Base-by-base conservation (phyloP, 768 basidiomycete species). In the Dacryopinax primogenitus region DNA sequence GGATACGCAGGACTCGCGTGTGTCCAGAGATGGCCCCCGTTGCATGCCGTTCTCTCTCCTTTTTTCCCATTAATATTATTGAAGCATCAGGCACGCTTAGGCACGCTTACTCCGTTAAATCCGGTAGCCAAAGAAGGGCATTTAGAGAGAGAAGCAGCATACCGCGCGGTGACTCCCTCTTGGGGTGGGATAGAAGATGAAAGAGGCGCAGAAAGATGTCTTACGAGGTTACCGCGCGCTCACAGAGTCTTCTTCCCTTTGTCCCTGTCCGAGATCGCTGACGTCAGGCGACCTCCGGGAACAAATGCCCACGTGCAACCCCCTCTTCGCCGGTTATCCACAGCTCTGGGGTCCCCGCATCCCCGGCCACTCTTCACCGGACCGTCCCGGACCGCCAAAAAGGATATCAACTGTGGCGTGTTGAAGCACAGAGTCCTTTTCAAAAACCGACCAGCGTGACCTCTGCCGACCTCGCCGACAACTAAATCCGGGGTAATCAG, bases 361-460 rank as follows among this genome's bases (percentile, higher is more conserved):
- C 11, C 32, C 51, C 51, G 26, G 51, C 51, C 51, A 58, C 51
- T 58, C 18, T 58, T 21, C 4, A 11, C 51, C 51, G 51, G 51
- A 23, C 51, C 51, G 51, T 30, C 51, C 51, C 51, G 51, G 51
- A 3, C 51, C 51, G 51, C 51, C 51, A 58, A 30, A 21, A 9
- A 15, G 45, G n/a, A 11, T n/a, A 39, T n/a, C 9, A 18, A 28
- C 26, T 58, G 51, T 28, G 13, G 51, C 3, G n/a, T 15, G 26
- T 58, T 21, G 26, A 11, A 23, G 15, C 26, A 47, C 7, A 11
- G 15, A 13, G 13, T 30, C 30, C 7, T 3, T 6, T 2, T 30
- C 4, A 30, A 58, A 58, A 58, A 21, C 30, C 13, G 51, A 30
- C 51, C 51, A 58, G 51, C 51, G 51, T 58, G 51, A 58, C 51